A percentile compares a stretch with the other conserved stretches of the same genome.
phyloP scores from a whole-genome alignment of 805 yeast species.

The Metschnikowia anglica region DNA sequence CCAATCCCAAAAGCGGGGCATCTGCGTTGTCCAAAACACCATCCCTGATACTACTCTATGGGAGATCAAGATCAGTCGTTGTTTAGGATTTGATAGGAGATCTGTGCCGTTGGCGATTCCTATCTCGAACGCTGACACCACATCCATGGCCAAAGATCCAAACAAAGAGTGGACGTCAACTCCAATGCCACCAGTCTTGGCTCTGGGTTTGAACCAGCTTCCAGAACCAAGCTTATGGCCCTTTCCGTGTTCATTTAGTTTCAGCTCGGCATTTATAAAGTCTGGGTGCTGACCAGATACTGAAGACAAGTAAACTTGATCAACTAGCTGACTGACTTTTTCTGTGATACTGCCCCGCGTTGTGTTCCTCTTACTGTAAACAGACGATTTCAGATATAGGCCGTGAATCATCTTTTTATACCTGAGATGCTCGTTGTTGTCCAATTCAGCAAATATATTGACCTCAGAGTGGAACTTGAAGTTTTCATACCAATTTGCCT shows the following conservation, averaged over 20 bases:
- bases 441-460: constrained; percentile 60
- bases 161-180: constrained; percentile 59
- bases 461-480: constrained; percentile 56
- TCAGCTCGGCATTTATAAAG: constrained; percentile 30
- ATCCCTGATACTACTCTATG: constrained; percentile 50
- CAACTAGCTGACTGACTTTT: constrained; percentile 28
- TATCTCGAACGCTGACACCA: constrained; percentile 57
- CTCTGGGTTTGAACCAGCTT: neutral
- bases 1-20: constrained; percentile 51
- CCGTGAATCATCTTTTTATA: constrained; percentile 33
- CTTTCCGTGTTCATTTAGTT: constrained; percentile 27
- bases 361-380: constrained; percentile 30
- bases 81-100: constrained; percentile 40
- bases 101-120: constrained; percentile 50
- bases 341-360: constrained; percentile 27
- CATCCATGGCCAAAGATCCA: constrained; percentile 69
- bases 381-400: constrained; percentile 35
- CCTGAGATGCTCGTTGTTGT: constrained; percentile 31
- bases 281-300: constrained; percentile 35
- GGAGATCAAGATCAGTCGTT: constrained; percentile 41
- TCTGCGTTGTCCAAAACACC: constrained; percentile 64
- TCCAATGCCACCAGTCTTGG: constrained; percentile 32
- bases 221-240: neutral
- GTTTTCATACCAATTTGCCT: constrained; percentile 57
- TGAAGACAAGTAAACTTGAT: constrained; percentile 27